Evolutionary conservation across 805 yeast species (phyloP), one percentile per base, ranked within the genome.

Genomic region (Clavispora phyllophila): DNA sequence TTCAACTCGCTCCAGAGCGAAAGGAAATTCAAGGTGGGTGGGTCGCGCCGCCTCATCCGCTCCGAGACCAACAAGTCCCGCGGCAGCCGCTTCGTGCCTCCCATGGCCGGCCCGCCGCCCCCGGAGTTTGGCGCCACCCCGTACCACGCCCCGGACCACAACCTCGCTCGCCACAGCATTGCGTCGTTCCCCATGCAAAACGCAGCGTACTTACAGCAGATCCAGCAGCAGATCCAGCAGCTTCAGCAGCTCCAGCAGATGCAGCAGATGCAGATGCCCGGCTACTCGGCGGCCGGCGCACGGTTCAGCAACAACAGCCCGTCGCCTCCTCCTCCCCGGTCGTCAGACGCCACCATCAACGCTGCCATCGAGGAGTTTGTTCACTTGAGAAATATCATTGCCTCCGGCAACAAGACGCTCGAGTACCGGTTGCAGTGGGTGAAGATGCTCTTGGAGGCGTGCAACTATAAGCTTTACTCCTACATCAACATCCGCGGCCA

Each of bases 181-280:
- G 39, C 36, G 4, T 33, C 37, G n/a, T 27, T 44, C 23, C 49
- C 45, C 5, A 40, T 47, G 50, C 47, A 39, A 26, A 41, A 37
- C 20, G 26, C 31, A 14, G 36, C 39, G 32, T 80, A 79, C 50
- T 68, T 82, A 31, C 89, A 82, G 48, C 73, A 69, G 9, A 63
- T 70, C 31, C 60, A 81, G 27, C 61, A 82, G 49, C 66, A 65
- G 14, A 68, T 82, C 10, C 84, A 81, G 47, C 66, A 86, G 41
- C 43, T 45, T 18, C 50, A 42, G 36, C 45, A 44, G 34, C 32
- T 43, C 27, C 46, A 42, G 43, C 50, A 48, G 26, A 17, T 39
- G 25, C 36, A 13, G 25, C 37, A 22, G 23, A 8, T 35, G 34
- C 37, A 18, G 12, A 12, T 29, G 34, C 37, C 33, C 10, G 33